Evolutionary conservation across 768 basidiomycete species (phyloP).

Genomic region (Bullera alba): DNA sequence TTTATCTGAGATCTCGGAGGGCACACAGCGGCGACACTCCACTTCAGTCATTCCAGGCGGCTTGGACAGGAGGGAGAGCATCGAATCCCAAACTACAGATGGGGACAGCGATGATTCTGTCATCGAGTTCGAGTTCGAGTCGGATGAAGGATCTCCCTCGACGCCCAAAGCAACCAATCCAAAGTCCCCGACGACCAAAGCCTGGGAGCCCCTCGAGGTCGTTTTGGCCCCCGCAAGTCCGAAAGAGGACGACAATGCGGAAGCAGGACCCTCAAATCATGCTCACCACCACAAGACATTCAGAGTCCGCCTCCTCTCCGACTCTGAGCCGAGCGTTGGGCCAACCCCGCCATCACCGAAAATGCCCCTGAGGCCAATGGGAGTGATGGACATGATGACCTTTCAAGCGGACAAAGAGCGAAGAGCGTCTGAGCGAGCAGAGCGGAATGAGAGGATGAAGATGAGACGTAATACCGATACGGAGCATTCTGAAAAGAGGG

Average conservation of each 20-base stretch:
- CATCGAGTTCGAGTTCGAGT: conserved; percentile 37
- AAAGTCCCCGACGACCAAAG: neutral
- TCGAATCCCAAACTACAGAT: neutral
- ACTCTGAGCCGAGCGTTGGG: too few species aligned
- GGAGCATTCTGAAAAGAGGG: conserved; percentile 5
- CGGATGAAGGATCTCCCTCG: conserved; percentile 20
- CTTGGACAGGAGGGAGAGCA: neutral
- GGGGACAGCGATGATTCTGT: neutral
- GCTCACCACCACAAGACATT: conserved; percentile 24
- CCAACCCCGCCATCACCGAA: neutral
- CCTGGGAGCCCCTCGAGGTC: conserved; percentile 14
- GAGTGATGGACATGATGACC: conserved; percentile 19
- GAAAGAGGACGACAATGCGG: conserved; percentile 1
- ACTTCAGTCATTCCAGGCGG: too few species aligned
- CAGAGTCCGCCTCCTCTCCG: conserved; percentile 22
- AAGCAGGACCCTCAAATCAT: conserved; percentile 7
- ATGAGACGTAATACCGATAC: conserved; percentile 4
- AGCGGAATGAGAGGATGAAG: conserved; percentile 2
- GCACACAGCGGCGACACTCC: too few species aligned
- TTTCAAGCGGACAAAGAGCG: neutral
- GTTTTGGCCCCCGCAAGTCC: conserved; percentile 19
- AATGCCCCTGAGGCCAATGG: conserved; percentile 16
- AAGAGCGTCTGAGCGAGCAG: neutral
- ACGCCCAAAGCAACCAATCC: neutral
- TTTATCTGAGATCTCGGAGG: neutral